Base-by-base conservation (phyloP, 306 rosid genomes). In the Gillenia trifoliata region DNA sequence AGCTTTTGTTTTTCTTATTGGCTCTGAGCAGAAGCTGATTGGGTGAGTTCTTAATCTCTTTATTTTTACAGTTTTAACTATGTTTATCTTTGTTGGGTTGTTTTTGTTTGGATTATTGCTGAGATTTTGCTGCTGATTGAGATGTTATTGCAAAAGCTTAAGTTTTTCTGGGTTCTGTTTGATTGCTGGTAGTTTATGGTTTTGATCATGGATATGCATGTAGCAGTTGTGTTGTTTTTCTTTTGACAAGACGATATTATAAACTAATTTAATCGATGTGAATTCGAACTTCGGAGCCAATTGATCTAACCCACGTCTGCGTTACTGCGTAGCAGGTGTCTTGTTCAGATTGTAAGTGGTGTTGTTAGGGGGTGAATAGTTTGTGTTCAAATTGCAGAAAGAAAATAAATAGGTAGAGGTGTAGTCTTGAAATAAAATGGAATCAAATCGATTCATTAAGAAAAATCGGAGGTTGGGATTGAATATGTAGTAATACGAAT, bases 1-100 rank as follows among this genome's bases (percentile, higher is more conserved):
- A 40, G 68, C 62, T 45, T 66, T 31, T 0, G 19, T 8, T 49
- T 49, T 4, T 79, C 70, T 60, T 11, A 34, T 45, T 78, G 72
- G 68, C 47, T 72, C 83, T 74, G 76, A 78, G 72, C 77, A 81
- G 47, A 29, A 81, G 83, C 87, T 84, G 45, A 71, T 80, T 57
- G 40, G 74, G 80, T 75, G 80, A 67, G 80, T 82, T 68, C 41
- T 75, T 78, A 29, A 55, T 79, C 74, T 50, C 8, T 36, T 62
- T 20, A 28, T 64, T 49, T 38, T 62, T 30, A 19, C 6, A 36
- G 64, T 34, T 68, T 73, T 40, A 30, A 59, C 55, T 36, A 60
- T 65, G 29, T 40, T 70, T 17, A 12, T n/a, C 34, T 22, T 57
- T 33, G 28, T 29, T 59, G 68, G 66, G 73, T 76, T 72, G 1